Conservation (phyloP, 108 stramenopile genomes). For the Skeletonema marinoi region DNA sequence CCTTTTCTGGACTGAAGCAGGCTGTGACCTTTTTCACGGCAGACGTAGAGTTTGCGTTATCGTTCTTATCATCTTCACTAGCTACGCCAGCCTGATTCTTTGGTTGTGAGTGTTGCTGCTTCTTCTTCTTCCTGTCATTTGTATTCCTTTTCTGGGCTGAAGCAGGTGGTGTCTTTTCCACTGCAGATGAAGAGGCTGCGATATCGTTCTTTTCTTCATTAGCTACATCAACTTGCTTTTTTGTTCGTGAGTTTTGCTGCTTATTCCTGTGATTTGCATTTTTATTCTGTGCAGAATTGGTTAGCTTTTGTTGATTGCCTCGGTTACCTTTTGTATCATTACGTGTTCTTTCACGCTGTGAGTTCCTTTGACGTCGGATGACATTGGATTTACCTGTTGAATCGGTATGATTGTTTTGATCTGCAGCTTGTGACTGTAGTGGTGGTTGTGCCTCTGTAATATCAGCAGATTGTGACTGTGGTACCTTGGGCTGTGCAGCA, state of each 20-base stretch:
- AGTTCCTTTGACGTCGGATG: neutral
- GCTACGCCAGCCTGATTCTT: too few relatives aligned
- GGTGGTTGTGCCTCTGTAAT: conserved; percentile 2
- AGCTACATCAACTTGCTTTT: neutral
- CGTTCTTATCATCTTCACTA: neutral
- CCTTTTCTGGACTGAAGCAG: too few relatives aligned
- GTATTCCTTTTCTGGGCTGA: neutral
- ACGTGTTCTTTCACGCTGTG: neutral
- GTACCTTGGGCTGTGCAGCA: conserved; percentile 8
- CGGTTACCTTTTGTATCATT: neutral
- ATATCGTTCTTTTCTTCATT: neutral
- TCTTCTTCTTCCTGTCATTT: neutral
- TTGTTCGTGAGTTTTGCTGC: neutral
- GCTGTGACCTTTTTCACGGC: too few relatives aligned
- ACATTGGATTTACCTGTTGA: neutral
- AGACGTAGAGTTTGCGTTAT: too few relatives aligned
- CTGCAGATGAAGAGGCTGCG: too few relatives aligned
- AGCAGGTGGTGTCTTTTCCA: too few relatives aligned
- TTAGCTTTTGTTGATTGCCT: neutral
- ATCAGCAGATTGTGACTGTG: neutral
- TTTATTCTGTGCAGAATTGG: neutral
- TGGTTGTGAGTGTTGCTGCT: too few relatives aligned
- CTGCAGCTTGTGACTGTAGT: neutral
- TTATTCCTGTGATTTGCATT: neutral
- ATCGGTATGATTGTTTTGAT: neutral